Evolutionary conservation across 2,329 filamentous ascomycete genomes (phyloP).

Genomic region (Mycosphaerella arachidis): DNA sequence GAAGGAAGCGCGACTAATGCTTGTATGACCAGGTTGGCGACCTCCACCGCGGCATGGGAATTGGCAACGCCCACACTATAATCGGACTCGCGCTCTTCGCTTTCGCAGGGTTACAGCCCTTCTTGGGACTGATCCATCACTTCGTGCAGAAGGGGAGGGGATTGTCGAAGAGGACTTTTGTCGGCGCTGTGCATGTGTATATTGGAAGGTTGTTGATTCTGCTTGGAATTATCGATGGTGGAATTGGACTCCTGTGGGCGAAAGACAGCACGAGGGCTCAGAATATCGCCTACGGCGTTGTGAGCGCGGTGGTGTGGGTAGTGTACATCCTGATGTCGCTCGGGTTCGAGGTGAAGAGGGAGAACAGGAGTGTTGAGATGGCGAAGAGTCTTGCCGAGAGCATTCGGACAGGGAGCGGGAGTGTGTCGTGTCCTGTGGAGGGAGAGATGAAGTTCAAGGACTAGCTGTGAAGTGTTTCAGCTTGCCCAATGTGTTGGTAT

Average conservation of each 20-base stretch:
- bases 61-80: background rate
- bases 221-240: background rate
- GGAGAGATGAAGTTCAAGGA: background rate
- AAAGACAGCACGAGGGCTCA: background rate
- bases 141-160: background rate
- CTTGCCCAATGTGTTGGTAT: background rate
- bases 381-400: background rate
- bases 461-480: background rate
- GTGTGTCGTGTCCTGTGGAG: background rate
- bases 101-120: background rate
- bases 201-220: slow-evolving; percentile 2
- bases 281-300: slow-evolving; percentile 5
- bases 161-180: background rate
- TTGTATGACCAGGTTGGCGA: background rate
- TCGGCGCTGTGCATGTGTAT: background rate
- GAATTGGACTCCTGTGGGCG: background rate
- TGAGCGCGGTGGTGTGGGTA: background rate
- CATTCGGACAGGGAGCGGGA: background rate
- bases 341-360: background rate
- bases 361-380: background rate
- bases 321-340: slow-evolving; percentile 2
- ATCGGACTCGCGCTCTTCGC: background rate
- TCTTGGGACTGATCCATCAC: background rate
- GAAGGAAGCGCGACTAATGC: too few species aligned
- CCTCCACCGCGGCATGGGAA: background rate